Evolutionary conservation across 2,329 filamentous ascomycete species (phyloP).

Genomic region (Neopestalotiopsis rosae): DNA sequence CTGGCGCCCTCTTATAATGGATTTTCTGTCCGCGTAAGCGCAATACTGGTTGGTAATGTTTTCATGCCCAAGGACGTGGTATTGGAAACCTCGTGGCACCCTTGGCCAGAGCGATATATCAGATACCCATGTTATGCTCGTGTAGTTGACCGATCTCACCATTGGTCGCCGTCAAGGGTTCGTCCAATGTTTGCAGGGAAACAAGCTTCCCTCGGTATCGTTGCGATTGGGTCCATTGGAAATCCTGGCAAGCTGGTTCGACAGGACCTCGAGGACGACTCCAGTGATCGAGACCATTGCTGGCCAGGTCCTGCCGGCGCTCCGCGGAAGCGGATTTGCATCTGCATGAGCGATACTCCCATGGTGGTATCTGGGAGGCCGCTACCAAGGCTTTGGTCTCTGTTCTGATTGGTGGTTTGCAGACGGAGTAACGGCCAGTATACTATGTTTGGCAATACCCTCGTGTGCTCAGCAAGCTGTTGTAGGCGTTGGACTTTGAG

Average conservation of each 20-base stretch:
- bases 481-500: neutral
- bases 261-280: neutral
- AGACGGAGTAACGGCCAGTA: neutral
- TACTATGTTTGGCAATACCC: neutral
- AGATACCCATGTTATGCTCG: neutral
- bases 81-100: neutral
- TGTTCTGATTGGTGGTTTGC: neutral
- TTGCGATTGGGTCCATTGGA: neutral
- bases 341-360: neutral
- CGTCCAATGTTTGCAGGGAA: neutral
- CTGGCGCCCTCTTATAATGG: neutral
- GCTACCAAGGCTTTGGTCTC: neutral
- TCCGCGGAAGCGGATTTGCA: neutral
- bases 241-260: constrained; percentile 7
- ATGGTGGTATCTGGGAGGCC: neutral
- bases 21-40: neutral
- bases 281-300: neutral
- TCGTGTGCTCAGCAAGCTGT: neutral
- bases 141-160: constrained; percentile 1
- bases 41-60: neutral
- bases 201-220: neutral
- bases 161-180: constrained; percentile 1
- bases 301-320: neutral
- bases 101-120: neutral
- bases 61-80: neutral